These are phyloP conservation scores for Tephrocybe sp. DNA, from an alignment of 768 basidiomycete genomes.

Conservation along the genomic window DNA sequence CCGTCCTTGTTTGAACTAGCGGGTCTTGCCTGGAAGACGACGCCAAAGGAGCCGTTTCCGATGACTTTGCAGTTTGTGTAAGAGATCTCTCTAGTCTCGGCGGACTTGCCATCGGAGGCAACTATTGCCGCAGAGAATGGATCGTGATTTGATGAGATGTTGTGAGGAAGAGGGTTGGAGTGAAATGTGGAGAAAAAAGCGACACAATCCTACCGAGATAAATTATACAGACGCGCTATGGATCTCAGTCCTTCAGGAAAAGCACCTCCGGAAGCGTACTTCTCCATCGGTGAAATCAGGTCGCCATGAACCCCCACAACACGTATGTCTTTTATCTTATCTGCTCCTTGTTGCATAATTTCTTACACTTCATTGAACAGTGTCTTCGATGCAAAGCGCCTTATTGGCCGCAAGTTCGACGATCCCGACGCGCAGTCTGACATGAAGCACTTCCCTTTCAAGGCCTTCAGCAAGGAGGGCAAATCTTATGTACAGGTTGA, in stretches of 20 bases:
- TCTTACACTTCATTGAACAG: slow-evolving; percentile 92
- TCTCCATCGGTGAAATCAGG: too few species aligned
- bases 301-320: too few species aligned
- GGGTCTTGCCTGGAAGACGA: slow-evolving; percentile 71
- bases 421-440: slow-evolving; percentile 81
- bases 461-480: slow-evolving; percentile 70
- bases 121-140: too few species aligned
- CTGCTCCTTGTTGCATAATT: slow-evolving; percentile 31
- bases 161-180: too few species aligned
- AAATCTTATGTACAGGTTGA: slow-evolving; percentile 79
- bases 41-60: slow-evolving; percentile 85
- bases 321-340: slow-evolving; percentile 20
- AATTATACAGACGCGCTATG: too few species aligned
- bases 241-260: too few species aligned
- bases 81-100: slow-evolving; percentile 1
- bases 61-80: slow-evolving; percentile 90
- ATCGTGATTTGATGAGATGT: too few species aligned
- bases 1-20: slow-evolving; percentile 62
- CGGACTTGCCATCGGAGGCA: background rate
- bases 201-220: too few species aligned
- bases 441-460: slow-evolving; percentile 91
- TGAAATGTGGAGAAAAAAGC: too few species aligned
- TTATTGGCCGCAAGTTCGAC: slow-evolving; percentile 84
- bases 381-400: slow-evolving; percentile 94
- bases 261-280: too few species aligned